Evolutionary conservation across 2,329 filamentous ascomycete genomes (phyloP).

Genomic region (Penicillium decumbens): DNA sequence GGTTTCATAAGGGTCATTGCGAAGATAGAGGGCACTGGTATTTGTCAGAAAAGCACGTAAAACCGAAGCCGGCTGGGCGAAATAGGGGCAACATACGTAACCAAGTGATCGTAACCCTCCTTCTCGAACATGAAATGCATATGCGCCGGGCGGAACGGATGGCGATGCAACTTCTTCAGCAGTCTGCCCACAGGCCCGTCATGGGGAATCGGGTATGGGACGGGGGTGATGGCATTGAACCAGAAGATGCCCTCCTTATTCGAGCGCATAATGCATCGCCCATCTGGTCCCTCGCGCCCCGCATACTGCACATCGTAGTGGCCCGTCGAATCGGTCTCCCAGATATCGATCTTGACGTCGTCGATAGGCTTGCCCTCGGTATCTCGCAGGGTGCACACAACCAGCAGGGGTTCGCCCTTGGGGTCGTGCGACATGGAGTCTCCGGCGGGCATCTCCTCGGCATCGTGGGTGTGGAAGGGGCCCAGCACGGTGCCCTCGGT

Average conservation of each 20-base stretch:
- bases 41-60: not conserved
- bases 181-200: conserved; percentile 78
- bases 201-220: conserved; percentile 78
- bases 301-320: conserved; percentile 77
- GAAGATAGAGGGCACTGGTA: conserved; percentile 66
- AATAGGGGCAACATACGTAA: conserved; percentile 60
- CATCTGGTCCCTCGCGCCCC: conserved; percentile 61
- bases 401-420: conserved; percentile 64
- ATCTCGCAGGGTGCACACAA: conserved; percentile 68
- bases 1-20: conserved; percentile 74
- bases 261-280: conserved; percentile 64
- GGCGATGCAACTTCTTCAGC: conserved; percentile 61
- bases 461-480: conserved; percentile 79
- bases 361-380: conserved; percentile 58
- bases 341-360: conserved; percentile 71
- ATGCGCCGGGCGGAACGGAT: conserved; percentile 71
- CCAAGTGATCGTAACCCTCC: conserved; percentile 69
- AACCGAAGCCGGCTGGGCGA: not conserved
- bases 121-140: conserved; percentile 90
- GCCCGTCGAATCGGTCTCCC: conserved; percentile 78
- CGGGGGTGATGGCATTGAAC: conserved; percentile 79
- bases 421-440: conserved; percentile 63
- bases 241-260: conserved; percentile 72
- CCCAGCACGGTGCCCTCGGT: conserved; percentile 79
- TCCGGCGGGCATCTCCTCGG: conserved; percentile 54